Evolutionary conservation across 306 rosid species (phyloP).

Genomic region (Comarum palustre): DNA sequence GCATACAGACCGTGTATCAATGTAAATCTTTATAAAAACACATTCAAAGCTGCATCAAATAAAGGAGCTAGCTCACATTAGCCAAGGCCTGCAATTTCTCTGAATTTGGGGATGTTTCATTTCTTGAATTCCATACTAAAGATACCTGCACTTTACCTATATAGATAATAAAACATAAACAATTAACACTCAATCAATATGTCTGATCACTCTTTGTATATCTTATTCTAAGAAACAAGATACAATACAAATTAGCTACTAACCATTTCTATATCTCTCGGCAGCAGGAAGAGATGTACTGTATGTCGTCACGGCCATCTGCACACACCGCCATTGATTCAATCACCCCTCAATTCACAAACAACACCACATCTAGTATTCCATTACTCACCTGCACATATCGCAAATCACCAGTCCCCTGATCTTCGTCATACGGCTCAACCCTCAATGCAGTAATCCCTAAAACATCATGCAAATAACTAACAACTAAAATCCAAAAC

Average conservation of each 20-base stretch:
- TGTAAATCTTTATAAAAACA: neutral
- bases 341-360: neutral
- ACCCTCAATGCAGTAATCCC: slow-evolving; percentile 60
- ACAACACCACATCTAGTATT: neutral
- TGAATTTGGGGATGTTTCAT: slow-evolving; percentile 57
- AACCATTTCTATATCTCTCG: slow-evolving; percentile 80
- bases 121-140: slow-evolving; percentile 94
- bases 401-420: slow-evolving; percentile 76
- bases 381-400: slow-evolving; percentile 63
- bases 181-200: neutral
- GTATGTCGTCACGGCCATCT: slow-evolving; percentile 96
- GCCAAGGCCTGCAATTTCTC: slow-evolving; percentile 69
- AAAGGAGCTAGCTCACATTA: slow-evolving; percentile 48
- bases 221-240: slow-evolving; percentile 4
- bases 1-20: neutral
- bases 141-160: slow-evolving; percentile 88
- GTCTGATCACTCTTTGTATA: neutral
- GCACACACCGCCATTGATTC: slow-evolving; percentile 29
- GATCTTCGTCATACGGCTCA: slow-evolving; percentile 82
- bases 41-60: neutral
- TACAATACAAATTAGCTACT: slow-evolving; percentile 18
- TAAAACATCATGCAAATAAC: slow-evolving; percentile 23
- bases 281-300: slow-evolving; percentile 74
- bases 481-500: neutral
- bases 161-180: slow-evolving; percentile 24